A percentile compares a stretch with the other conserved stretches of the same genome.
Evolutionary conservation across 2,329 filamentous ascomycete species (phyloP).

Genomic region (Fusarium redolens): DNA sequence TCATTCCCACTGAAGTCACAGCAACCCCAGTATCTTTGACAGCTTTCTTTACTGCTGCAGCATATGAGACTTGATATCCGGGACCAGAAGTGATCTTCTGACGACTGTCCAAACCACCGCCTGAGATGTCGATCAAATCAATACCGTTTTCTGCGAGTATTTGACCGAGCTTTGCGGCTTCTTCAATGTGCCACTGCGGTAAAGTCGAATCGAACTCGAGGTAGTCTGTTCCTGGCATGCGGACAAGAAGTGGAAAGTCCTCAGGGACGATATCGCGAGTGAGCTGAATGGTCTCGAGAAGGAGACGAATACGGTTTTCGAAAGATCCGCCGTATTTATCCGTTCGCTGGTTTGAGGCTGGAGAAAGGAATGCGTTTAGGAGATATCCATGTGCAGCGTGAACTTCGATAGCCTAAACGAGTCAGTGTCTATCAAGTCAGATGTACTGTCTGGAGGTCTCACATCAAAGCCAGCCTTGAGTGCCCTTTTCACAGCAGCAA

Average conservation of each 20-base stretch:
- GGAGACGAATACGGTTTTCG: conserved; percentile 58
- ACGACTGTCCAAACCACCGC: conserved; percentile 70
- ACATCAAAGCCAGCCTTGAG: conserved; percentile 39
- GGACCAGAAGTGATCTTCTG: conserved; percentile 69
- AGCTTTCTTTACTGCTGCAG: conserved; percentile 72
- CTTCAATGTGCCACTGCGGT: conserved; percentile 71
- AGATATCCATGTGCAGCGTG: conserved; percentile 65
- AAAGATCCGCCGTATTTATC: conserved; percentile 61
- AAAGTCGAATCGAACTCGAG: conserved; percentile 67
- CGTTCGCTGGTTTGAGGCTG: conserved; percentile 61
- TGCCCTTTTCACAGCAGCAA: conserved; percentile 33
- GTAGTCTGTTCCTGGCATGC: conserved; percentile 79
- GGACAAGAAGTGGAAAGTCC: conserved; percentile 70
- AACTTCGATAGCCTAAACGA: conserved; percentile 36
- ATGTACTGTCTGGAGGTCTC: neutral
- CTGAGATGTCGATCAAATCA: conserved; percentile 78
- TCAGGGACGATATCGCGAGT: conserved; percentile 33
- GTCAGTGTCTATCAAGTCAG: neutral
- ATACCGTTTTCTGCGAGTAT: conserved; percentile 72
- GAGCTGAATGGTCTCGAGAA: conserved; percentile 56
- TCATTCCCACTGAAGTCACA: conserved; percentile 59
- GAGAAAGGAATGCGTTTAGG: conserved; percentile 62
- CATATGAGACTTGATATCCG: conserved; percentile 76
- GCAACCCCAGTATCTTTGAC: conserved; percentile 65
- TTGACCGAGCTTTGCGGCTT: conserved; percentile 71